phyloP scores from a whole-genome alignment of 495 filamentous ascomycete genomes.

The Hypoxylon crocopeplum region DNA sequence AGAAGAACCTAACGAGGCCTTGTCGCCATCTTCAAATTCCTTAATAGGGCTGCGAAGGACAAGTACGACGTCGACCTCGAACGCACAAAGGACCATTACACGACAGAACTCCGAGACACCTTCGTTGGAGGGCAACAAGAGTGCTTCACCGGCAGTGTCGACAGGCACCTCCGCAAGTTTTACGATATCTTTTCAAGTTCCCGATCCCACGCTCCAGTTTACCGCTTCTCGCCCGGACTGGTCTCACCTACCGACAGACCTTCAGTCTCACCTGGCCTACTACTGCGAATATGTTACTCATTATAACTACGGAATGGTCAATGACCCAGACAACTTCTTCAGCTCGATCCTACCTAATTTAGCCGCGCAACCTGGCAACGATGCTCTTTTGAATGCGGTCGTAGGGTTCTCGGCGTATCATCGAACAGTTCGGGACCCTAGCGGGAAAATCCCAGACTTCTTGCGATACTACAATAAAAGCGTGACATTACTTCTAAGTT shows the following conservation, averaged over 20 bases:
- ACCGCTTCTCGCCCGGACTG: slow-evolving; percentile 45
- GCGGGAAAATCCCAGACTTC: slow-evolving; percentile 79
- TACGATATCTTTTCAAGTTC: slow-evolving; percentile 39
- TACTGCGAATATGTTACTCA: slow-evolving; percentile 75
- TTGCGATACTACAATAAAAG: slow-evolving; percentile 90
- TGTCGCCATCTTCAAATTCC: slow-evolving; percentile 45
- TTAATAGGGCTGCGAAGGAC: slow-evolving; percentile 48
- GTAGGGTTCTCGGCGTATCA: slow-evolving; percentile 94
- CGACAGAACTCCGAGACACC: slow-evolving; percentile 60
- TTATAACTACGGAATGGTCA: slow-evolving; percentile 81
- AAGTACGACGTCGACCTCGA: slow-evolving; percentile 52
- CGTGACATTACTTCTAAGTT: slow-evolving; percentile 74
- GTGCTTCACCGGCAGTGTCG: slow-evolving; percentile 57
- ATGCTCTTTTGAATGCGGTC: slow-evolving; percentile 86
- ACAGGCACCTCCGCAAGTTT: slow-evolving; percentile 44
- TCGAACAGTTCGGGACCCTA: slow-evolving; percentile 69
- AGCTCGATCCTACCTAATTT: slow-evolving; percentile 70
- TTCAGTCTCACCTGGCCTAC: slow-evolving; percentile 81
- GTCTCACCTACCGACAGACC: slow-evolving; percentile 66
- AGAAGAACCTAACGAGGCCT: slow-evolving; percentile 53
- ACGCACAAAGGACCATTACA: slow-evolving; percentile 37
- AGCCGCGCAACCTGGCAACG: slow-evolving; percentile 69
- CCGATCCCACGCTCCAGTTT: slow-evolving; percentile 35
- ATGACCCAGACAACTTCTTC: slow-evolving; percentile 72
- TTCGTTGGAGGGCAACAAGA: slow-evolving; percentile 55